Percentiles rank a stretch among this genome's conserved stretches.
Evolutionary conservation across 768 basidiomycete genomes (phyloP).

Genomic region (Boletales sp.): DNA sequence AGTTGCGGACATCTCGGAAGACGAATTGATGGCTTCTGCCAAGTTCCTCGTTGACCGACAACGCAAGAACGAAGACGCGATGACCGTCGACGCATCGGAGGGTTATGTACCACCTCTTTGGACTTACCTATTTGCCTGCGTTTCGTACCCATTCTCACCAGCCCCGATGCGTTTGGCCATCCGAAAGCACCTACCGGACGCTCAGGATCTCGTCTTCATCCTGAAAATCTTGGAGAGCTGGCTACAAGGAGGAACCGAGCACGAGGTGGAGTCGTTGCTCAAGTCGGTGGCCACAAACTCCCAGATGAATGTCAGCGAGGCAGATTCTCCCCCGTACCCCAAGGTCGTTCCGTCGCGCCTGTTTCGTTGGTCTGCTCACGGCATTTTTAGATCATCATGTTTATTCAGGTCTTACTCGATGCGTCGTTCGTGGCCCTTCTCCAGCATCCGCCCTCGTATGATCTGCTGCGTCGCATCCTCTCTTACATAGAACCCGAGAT

Average conservation of each 20-base stretch:
- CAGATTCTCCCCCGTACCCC: conserved; percentile 23
- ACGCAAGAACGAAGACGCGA: conserved; percentile 25
- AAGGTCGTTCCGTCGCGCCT: conserved; percentile 40
- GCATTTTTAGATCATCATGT: conserved; percentile 49
- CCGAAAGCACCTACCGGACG: conserved; percentile 37
- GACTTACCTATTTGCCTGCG: conserved; percentile 35
- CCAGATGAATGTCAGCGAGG: conserved; percentile 12
- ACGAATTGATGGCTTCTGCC: conserved; percentile 56
- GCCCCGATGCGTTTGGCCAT: conserved; percentile 42
- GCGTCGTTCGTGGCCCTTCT: conserved; percentile 67
- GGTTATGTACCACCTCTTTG: conserved; percentile 33
- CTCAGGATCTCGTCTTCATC: conserved; percentile 36
- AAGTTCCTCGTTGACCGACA: conserved; percentile 40
- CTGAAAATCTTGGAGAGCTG: conserved; percentile 38
- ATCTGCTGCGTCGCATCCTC: conserved; percentile 46
- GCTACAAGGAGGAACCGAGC: conserved; percentile 33
- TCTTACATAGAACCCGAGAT: conserved; percentile 57
- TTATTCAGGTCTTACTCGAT: conserved; percentile 68
- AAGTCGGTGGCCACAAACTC: conserved; percentile 17
- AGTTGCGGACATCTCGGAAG: conserved; percentile 64
- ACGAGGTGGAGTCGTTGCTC: conserved; percentile 19
- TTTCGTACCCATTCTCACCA: conserved; percentile 40
- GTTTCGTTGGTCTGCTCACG: conserved; percentile 30
- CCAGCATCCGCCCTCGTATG: conserved; percentile 58
- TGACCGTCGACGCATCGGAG: conserved; percentile 36